Base-by-base conservation (phyloP, 2,329 filamentous ascomycete species). In the Dothidotthia symphoricarpi region DNA sequence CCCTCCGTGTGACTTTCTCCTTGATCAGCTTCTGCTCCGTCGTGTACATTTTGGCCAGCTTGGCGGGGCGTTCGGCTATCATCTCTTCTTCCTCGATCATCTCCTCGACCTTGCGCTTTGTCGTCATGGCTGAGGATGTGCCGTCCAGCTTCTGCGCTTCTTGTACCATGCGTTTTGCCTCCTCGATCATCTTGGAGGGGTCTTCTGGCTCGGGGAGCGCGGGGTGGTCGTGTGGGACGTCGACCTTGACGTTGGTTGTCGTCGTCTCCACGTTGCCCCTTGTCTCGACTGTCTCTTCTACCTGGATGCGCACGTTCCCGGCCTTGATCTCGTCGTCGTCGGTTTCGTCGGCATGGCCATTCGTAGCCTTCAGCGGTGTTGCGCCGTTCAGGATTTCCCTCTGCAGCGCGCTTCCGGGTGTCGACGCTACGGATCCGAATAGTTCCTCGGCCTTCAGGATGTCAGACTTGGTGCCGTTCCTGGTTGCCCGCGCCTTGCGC, bases 151-250 rank as follows among this genome's bases (percentile, higher is more conserved):
- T 78, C 43, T 82, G 75, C 22, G 83, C 83, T 49, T 82, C 82
- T 46, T 85, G 78, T 4, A 96, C 90, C 87, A 96, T 95, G 52
- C 83, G 80, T 70, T 85, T 88, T 22, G 93, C 93, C 57, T 88
- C 82, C 17, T 83, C 83, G 42, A 97, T 84, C 85, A 96, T 89
- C 38, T 83, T 79, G 40, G 85, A 78, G 1, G 89, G 83, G 55
- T 93, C 86, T 48, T 89, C 85, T 0, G 87, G 82, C 10, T 82
- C 79, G 0, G 86, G 83, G 7, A 89, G 75, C 44, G 87, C 80
- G 1, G 80, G 73, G 30, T 76, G 72, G 36, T 77, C 78, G 8
- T 80, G 75, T 3, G 89, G 86, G 59, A 93, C 75, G 49, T 93
- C 85, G 9, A 93, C 75, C 45, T 85, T 84, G 32, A 91, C 81